These are phyloP conservation scores for Nevesoporus exiguus DNA, from an alignment of 768 basidiomycete species.

Conservation along the genomic window DNA sequence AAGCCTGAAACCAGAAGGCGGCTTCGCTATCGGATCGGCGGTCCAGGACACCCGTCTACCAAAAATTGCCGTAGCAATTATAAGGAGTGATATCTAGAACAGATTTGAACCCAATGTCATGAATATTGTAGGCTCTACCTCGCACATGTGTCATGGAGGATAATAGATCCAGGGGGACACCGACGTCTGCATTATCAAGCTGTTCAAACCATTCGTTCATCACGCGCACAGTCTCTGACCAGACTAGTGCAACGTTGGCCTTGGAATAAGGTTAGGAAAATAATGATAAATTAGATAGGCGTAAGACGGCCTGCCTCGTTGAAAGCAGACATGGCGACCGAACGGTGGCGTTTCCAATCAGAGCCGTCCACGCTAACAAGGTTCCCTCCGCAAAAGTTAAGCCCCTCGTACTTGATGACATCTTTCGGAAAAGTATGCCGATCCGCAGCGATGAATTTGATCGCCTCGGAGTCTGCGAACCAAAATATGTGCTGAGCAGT, in stretches of 20 bases:
- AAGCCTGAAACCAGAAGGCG: slow-evolving; percentile 32
- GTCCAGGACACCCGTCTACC: slow-evolving; percentile 36
- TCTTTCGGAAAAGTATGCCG: slow-evolving; percentile 42
- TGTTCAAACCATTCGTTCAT: slow-evolving; percentile 42
- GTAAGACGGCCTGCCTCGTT: slow-evolving; percentile 37
- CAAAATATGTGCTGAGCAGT: slow-evolving; percentile 35
- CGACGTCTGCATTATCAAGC: slow-evolving; percentile 27
- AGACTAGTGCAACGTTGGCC: slow-evolving; percentile 48
- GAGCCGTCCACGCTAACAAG: slow-evolving; percentile 40
- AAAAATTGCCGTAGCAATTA: slow-evolving; percentile 42
- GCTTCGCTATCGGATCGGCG: slow-evolving; percentile 26
- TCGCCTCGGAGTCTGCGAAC: slow-evolving; percentile 42
- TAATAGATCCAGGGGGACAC: slow-evolving; percentile 21
- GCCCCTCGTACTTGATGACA: slow-evolving; percentile 35
- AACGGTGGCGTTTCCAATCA: slow-evolving; percentile 48
- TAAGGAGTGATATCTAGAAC: slow-evolving; percentile 34
- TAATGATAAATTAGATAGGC: not conserved
- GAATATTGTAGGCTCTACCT: not conserved
- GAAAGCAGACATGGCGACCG: slow-evolving; percentile 46
- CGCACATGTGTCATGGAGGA: slow-evolving; percentile 15
- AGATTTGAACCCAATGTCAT: not conserved
- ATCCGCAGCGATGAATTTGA: slow-evolving; percentile 35
- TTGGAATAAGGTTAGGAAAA: slow-evolving; percentile 14
- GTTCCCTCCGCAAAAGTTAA: slow-evolving; percentile 46
- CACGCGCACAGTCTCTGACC: slow-evolving; percentile 42